Conservation (phyloP, 768 basidiomycete species). For the Lentinula boryana region DNA sequence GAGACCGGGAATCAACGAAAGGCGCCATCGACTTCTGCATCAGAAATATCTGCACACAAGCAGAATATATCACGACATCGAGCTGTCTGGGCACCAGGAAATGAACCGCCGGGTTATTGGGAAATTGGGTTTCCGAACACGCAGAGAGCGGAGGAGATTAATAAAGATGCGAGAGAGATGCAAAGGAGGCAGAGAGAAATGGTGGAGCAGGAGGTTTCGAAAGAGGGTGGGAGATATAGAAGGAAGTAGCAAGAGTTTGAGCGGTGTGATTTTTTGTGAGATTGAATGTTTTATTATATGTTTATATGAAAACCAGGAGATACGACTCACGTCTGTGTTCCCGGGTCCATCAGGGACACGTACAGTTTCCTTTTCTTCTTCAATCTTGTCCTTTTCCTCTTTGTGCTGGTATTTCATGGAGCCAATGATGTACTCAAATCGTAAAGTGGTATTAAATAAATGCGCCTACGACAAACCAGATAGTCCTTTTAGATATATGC, state of each 20-base stretch:
- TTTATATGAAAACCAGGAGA: neutral
- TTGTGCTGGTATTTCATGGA: neutral
- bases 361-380: neutral
- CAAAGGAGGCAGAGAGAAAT: slow-evolving; percentile 55
- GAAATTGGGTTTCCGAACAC: slow-evolving; percentile 86
- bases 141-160: slow-evolving; percentile 74
- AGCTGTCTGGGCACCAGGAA: slow-evolving; percentile 60
- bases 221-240: slow-evolving; percentile 33
- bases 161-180: slow-evolving; percentile 67
- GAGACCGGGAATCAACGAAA: neutral
- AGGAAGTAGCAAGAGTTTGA: neutral
- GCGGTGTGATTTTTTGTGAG: neutral
- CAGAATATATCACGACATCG: slow-evolving; percentile 69
- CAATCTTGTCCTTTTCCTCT: neutral
- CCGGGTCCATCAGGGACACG: neutral
- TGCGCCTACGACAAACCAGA: too few species aligned
- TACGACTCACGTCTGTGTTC: neutral
- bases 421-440: neutral
- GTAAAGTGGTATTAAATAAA: too few species aligned
- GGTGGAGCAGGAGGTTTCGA: slow-evolving; percentile 57
- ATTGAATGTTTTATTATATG: neutral
- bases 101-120: slow-evolving; percentile 87
- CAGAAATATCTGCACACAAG: slow-evolving; percentile 41
- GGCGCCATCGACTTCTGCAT: neutral
- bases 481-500: too few species aligned